Base-by-base conservation (phyloP, 202 grass and related monocot species). In the Carex arenaria region DNA sequence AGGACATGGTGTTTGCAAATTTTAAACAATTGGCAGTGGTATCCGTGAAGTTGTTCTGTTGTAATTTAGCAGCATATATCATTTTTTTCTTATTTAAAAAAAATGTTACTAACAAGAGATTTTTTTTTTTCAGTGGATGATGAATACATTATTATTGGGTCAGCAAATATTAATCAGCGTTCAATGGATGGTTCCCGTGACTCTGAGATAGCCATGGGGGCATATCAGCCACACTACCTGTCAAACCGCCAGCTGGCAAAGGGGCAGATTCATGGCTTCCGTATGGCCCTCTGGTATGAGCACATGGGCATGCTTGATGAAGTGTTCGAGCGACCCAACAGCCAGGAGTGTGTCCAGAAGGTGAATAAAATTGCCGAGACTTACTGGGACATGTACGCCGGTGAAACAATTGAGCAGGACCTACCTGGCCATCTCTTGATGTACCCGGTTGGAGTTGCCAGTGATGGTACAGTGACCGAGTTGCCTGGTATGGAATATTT, bases 101-200 rank as follows among this genome's bases (percentile, higher is more conserved):
- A 72, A 18, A 22, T 52, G 42, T 84, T 23, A 40, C 84, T 54
- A 38, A 73, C 26, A 7, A 56, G 74, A 60, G 28, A 49, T 5
- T 75, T 7, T 42, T 18, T 80, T 80, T 89, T 88, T 74, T 47
- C 89, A 88, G 93, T 93, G 66, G 96, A 98, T 9, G 96, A 98
- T 15, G 96, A 98, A 87, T 98, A 95, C 83, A 93, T 95, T 66
- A 93, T 95, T 55, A 86, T 94, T 10, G 93, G 96, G 14, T 98
- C 96, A 9, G 96, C 96, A 10, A 95, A 98, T 86, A 95, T 98
- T 81, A 98, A 98, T 84, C 91, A 98, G 85, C 86, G 96, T 56
- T 98, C 96, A 47, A 95, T 98, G 93, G 93, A 93, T 20, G 93
- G 96, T 17, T 87, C 86, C 28, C 60, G 96, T 45, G 96, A 98